Percentiles rank a stretch among this genome's conserved stretches.
Conservation (phyloP, 768 basidiomycete genomes). For the Termitomyces titanicus region DNA sequence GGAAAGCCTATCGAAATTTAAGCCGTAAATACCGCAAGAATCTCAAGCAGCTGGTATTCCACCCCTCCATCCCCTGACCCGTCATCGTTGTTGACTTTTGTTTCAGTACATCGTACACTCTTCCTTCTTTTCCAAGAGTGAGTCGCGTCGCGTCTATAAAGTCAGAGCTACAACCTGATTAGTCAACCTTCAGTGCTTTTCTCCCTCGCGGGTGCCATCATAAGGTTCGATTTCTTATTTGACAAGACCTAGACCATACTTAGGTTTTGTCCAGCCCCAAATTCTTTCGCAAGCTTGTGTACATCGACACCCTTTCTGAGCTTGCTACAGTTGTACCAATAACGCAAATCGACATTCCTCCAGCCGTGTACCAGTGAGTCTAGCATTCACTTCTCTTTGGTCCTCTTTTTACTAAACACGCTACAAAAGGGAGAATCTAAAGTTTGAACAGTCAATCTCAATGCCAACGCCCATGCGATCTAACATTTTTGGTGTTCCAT, state of each 20-base stretch:
- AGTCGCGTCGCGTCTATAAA: constrained; percentile 17
- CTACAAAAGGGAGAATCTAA: constrained; percentile 66
- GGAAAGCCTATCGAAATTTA: constrained; percentile 82
- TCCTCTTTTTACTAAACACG: not conserved
- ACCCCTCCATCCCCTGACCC: not conserved
- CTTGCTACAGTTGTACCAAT: constrained; percentile 75
- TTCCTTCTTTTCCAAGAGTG: constrained; percentile 86
- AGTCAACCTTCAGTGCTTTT: constrained; percentile 63
- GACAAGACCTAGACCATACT: not conserved
- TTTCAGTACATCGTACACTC: constrained; percentile 81
- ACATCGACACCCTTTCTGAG: constrained; percentile 73
- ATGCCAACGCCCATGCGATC: constrained; percentile 62
- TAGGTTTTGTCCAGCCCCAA: constrained; percentile 57
- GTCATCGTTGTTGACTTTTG: not conserved
- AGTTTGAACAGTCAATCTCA: constrained; percentile 64
- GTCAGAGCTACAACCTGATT: not conserved
- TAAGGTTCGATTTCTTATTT: constrained; percentile 52
- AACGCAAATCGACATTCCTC: constrained; percentile 85
- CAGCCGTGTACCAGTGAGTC: constrained; percentile 77
- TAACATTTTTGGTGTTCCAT: constrained; percentile 72
- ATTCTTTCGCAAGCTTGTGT: constrained; percentile 82
- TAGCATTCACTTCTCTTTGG: not conserved
- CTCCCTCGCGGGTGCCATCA: constrained; percentile 82
- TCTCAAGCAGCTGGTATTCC: constrained; percentile 67
- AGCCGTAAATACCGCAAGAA: constrained; percentile 87